Conservation (phyloP, 805 yeast genomes). For the Lipomyces sp. region DNA sequence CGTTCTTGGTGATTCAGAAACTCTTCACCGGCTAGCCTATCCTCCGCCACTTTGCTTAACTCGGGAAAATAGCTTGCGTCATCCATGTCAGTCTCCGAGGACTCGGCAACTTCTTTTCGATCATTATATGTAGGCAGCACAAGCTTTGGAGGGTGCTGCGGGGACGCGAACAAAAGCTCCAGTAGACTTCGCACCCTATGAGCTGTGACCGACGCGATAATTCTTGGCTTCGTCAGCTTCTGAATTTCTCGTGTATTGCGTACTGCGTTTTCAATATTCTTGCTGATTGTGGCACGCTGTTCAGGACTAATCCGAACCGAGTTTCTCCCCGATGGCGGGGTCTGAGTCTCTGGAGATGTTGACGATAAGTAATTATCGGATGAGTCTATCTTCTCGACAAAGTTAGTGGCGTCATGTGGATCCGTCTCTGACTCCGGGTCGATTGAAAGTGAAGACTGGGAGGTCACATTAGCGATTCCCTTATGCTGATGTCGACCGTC, state of each 20-base stretch:
- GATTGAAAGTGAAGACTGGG: background rate
- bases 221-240: background rate
- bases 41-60: background rate
- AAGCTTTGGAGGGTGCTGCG: background rate
- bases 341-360: background rate
- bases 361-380: background rate
- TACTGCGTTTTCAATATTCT: conserved; percentile 1
- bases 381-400: background rate
- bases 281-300: background rate
- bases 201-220: background rate
- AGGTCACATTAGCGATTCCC: background rate
- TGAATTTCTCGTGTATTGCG: background rate
- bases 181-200: background rate
- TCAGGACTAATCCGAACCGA: background rate
- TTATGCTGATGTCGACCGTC: background rate
- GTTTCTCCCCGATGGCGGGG: background rate
- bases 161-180: conserved; percentile 2
- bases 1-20: background rate
- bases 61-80: background rate
- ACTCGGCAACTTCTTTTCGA: background rate
- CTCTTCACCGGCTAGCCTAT: background rate
- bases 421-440: background rate
- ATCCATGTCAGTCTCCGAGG: background rate
- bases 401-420: background rate
- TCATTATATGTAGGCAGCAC: conserved; percentile 1